Evolutionary conservation across 345 rosid species (phyloP).

Genomic region (Euphorbia tirucalli): DNA sequence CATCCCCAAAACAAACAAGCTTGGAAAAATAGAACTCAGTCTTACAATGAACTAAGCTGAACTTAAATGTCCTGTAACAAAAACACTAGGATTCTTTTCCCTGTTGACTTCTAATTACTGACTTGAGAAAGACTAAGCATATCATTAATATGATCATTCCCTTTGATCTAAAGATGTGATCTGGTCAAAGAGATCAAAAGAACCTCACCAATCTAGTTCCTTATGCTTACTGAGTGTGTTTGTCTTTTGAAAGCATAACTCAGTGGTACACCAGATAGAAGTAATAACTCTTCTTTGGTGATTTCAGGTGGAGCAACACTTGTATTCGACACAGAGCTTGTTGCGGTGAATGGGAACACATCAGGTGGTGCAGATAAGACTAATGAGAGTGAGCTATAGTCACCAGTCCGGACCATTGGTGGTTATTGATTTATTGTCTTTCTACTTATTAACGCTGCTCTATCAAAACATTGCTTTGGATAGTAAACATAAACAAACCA

Average conservation of each 20-base stretch:
- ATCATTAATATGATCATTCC: neutral
- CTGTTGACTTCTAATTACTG: neutral
- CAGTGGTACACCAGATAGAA: too few relatives aligned
- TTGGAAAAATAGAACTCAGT: neutral
- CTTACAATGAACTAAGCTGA: neutral
- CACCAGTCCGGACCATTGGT: neutral
- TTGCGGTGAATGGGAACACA: conserved; percentile 72
- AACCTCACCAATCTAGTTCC: neutral
- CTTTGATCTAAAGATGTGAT: neutral
- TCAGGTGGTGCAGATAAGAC: conserved; percentile 31
- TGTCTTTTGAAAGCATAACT: neutral
- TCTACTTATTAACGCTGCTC: neutral
- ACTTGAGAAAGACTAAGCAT: neutral
- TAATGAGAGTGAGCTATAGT: conserved; percentile 44
- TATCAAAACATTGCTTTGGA: neutral
- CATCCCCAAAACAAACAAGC: neutral
- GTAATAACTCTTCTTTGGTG: conserved; percentile 18
- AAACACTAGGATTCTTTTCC: neutral
- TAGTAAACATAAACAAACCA: neutral
- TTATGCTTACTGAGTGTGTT: neutral
- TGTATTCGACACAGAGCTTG: conserved; percentile 86
- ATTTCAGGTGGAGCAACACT: conserved; percentile 86
- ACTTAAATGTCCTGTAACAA: neutral
- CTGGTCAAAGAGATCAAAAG: neutral
- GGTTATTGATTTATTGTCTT: neutral